Conservation (phyloP, 1,284 basidiomycete genomes). For the Ganoderma multipileum region DNA sequence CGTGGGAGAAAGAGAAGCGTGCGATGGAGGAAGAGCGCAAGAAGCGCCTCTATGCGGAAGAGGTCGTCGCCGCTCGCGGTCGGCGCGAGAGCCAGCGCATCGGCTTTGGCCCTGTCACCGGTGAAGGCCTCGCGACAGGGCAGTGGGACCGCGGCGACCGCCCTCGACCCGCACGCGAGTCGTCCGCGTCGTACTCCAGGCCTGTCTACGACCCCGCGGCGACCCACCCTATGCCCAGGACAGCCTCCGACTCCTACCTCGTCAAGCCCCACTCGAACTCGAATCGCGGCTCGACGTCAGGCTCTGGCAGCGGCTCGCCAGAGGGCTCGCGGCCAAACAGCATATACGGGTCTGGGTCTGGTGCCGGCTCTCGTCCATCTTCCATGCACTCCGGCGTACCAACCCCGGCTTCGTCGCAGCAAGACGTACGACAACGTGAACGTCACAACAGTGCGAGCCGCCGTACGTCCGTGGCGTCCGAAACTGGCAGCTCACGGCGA, state of each 20-base stretch:
- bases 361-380: conserved; percentile 54
- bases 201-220: conserved; percentile 34
- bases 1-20: conserved; percentile 62
- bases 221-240: conserved; percentile 12
- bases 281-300: conserved; percentile 12
- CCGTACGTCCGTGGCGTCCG: conserved; percentile 54
- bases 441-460: conserved; percentile 41
- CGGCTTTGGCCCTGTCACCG: conserved; percentile 33
- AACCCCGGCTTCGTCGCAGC: conserved; percentile 55
- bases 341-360: conserved; percentile 39
- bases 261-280: conserved; percentile 11
- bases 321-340: conserved; percentile 59
- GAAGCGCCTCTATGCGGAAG: conserved; percentile 61
- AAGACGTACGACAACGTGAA: conserved; percentile 54
- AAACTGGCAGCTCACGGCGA: conserved; percentile 33
- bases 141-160: conserved; percentile 30
- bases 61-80: conserved; percentile 64
- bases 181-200: conserved; percentile 25
- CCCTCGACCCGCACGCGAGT: conserved; percentile 30
- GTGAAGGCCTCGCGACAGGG: conserved; percentile 29
- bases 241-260: conserved; percentile 22
- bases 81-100: conserved; percentile 62
- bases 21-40: conserved; percentile 63
- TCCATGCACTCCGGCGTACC: conserved; percentile 49
- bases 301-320: conserved; percentile 45